Base-by-base conservation (phyloP, 345 rosid species). In the Brassica nigra region DNA sequence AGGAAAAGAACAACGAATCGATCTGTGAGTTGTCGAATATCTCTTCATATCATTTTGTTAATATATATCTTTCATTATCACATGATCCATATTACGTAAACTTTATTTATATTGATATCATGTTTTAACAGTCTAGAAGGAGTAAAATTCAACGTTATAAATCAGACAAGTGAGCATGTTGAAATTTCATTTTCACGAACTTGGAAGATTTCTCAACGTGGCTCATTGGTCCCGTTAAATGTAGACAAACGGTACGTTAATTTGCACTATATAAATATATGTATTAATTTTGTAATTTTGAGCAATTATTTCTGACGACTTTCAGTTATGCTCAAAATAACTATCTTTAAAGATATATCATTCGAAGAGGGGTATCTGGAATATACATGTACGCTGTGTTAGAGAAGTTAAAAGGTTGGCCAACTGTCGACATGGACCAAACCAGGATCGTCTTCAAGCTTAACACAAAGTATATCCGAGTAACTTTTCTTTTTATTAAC, bases 381-480 rank as follows among this genome's bases (percentile, higher is more conserved):
- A 9, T 93, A 14, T 90, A 95, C 74, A 34, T 85, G 37, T 95
- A 95, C 44, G 83, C 84, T 36, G 86, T 91, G 47, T 71, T 95
- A 66, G 94, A 95, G 67, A 87, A 96, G 15, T 70, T 78, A 33
- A 73, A 80, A 76, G 94, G 91, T 70, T 95, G 91, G 92, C 99
- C 96, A 4, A 86, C 85, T n/a, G 91, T 91, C 18, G 86, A 87
- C 36, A 90, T 95, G 91, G 90, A 88, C 83, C 98, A 95, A 84
- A 87, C 84, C 27, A 89, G 99, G 49, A 83, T 90, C 44, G 99
- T 86, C 71, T 91, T 90, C 85, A 95, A 88, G 87, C 98, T 91
- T 70, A 81, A 84, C 30, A 61, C 74, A 15, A 64, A 14, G 57
- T 49, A 49, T n/a, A 49, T 49, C 85, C 27, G 87, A 78, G 94